Conservation (phyloP, 176 grass and related monocot species). For the Alloteropsis semialata region DNA sequence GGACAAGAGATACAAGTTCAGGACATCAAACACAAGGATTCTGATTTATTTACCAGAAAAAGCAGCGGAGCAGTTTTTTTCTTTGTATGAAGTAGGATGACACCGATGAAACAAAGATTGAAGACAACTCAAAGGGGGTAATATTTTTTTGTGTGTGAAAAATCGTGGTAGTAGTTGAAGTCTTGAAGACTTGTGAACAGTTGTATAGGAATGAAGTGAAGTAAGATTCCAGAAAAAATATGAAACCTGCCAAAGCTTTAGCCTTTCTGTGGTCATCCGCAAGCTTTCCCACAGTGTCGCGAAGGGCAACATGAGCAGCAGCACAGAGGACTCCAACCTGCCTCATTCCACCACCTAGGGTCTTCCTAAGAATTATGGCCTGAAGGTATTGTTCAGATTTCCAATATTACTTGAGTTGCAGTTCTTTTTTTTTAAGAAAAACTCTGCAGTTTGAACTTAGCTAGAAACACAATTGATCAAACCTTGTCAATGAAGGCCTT, state of each 20-base stretch:
- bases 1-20: neutral
- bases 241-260: constrained; percentile 74
- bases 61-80: neutral
- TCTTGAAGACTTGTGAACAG: neutral
- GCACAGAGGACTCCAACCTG: constrained; percentile 91
- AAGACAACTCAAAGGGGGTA: neutral
- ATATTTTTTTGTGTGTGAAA: neutral
- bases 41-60: neutral
- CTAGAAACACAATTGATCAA: neutral
- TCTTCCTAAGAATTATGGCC: constrained; percentile 90
- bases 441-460: neutral
- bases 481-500: constrained; percentile 51
- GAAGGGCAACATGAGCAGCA: constrained; percentile 75
- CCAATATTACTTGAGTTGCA: neutral
- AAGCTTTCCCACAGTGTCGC: constrained; percentile 66
- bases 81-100: neutral
- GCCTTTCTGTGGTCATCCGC: constrained; percentile 81
- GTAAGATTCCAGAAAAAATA: neutral
- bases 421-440: neutral
- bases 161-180: constrained; percentile 12
- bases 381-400: constrained; percentile 16
- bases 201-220: neutral
- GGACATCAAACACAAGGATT: neutral
- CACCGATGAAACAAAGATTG: neutral
- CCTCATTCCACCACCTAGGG: constrained; percentile 92